Evolutionary conservation across 306 rosid species (phyloP).

Genomic region (Spatholobus suberectus): DNA sequence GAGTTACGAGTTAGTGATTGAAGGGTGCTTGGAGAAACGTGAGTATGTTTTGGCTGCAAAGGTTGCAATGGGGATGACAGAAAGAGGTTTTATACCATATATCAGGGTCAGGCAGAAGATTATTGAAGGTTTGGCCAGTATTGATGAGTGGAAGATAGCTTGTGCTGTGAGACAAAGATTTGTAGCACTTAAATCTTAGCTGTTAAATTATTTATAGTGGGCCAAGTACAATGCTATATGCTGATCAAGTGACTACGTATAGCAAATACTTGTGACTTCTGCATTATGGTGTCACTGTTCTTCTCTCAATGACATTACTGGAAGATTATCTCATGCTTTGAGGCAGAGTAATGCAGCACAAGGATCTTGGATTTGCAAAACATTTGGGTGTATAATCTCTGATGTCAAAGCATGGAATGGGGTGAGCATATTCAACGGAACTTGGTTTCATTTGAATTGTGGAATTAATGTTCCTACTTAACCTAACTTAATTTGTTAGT

Average conservation of each 20-base stretch:
- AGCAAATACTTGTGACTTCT: background rate
- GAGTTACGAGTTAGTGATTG: constrained; percentile 74
- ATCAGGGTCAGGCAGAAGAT: constrained; percentile 77
- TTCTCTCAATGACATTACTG: constrained; percentile 12
- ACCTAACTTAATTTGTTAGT: background rate
- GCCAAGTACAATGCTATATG: background rate
- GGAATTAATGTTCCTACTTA: constrained; percentile 16
- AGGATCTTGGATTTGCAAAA: constrained; percentile 27
- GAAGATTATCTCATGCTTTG: background rate
- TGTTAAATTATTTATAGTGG: constrained; percentile 29
- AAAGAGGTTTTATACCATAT: constrained; percentile 60
- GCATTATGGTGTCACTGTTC: background rate
- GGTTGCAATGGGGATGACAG: constrained; percentile 71
- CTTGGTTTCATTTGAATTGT: background rate
- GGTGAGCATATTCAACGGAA: background rate
- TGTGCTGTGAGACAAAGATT: constrained; percentile 78
- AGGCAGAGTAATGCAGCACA: constrained; percentile 4
- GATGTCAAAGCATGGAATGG: background rate
- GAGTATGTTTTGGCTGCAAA: constrained; percentile 85
- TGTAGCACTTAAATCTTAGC: constrained; percentile 58
- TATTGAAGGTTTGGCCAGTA: constrained; percentile 72
- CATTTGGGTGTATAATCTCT: background rate
- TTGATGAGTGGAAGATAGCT: constrained; percentile 78
- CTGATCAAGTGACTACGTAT: background rate
- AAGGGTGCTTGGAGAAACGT: constrained; percentile 75